Evolutionary conservation across 306 rosid species (phyloP).

Genomic region (Chamaecrista fasciculata): DNA sequence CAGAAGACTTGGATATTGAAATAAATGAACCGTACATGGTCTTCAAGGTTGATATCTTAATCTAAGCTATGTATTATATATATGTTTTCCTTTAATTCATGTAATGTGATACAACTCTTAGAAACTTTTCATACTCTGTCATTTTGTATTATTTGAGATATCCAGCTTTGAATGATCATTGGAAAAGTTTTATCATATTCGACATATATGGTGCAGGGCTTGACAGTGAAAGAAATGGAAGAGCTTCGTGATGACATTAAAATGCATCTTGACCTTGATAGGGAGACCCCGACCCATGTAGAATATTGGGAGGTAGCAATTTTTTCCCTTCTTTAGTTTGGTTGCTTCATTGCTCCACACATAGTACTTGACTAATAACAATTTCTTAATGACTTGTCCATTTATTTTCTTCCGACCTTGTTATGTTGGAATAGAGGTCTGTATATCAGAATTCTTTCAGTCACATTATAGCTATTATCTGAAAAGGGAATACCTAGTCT

Average conservation of each 20-base stretch:
- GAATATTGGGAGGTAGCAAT: conserved; percentile 88
- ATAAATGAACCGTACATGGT: conserved; percentile 92
- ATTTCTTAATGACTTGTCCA: background rate
- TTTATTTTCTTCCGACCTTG: background rate
- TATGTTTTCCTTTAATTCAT: background rate
- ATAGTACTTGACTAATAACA: background rate
- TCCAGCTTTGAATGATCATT: conserved; percentile 12
- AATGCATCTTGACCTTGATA: conserved; percentile 98
- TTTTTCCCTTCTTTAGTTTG: conserved; percentile 19
- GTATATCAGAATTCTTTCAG: background rate
- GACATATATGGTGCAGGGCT: conserved; percentile 60
- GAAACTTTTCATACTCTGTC: background rate
- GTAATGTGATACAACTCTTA: background rate
- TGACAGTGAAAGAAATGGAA: conserved; percentile 91
- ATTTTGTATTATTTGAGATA: background rate
- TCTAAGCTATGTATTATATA: background rate
- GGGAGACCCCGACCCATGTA: conserved; percentile 85
- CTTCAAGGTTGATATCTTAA: conserved; percentile 62
- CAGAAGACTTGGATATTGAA: conserved; percentile 85
- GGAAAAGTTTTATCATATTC: conserved; percentile 22
- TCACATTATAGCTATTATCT: background rate
- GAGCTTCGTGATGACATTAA: conserved; percentile 96
- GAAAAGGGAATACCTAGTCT: background rate
- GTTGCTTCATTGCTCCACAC: conserved; percentile 11
- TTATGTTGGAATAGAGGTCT: background rate